Evolutionary conservation across 1,284 basidiomycete species (phyloP).

Genomic region (Microbotryum intermedium): DNA sequence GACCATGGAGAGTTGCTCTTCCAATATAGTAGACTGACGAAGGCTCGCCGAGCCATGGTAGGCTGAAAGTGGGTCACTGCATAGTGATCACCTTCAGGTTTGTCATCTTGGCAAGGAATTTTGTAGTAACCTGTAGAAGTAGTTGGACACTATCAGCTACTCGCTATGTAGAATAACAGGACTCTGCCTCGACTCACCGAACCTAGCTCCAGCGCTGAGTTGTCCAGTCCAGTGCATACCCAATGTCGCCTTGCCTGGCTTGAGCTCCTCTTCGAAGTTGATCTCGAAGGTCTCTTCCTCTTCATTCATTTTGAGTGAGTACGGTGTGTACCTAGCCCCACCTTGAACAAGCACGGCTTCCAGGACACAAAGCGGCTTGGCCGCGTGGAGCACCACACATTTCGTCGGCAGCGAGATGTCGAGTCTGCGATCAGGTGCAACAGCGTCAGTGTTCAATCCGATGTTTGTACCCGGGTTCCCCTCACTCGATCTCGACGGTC

Average conservation of each 20-base stretch:
- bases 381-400: conserved; percentile 51
- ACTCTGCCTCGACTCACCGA: conserved; percentile 41
- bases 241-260: conserved; percentile 48
- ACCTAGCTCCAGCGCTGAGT: conserved; percentile 56
- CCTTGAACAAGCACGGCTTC: conserved; percentile 57
- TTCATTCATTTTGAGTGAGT: neutral
- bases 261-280: conserved; percentile 52
- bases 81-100: conserved; percentile 50
- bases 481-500: conserved; percentile 60
- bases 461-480: neutral
- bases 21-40: conserved; percentile 21
- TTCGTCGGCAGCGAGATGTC: conserved; percentile 58
- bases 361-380: conserved; percentile 57
- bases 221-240: conserved; percentile 47
- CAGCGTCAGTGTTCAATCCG: neutral
- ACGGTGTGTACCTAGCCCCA: conserved; percentile 31
- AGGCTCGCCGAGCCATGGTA: conserved; percentile 49
- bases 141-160: neutral
- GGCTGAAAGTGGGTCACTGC: conserved; percentile 52
- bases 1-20: neutral
- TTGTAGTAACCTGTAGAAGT: conserved; percentile 33
- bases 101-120: conserved; percentile 47
- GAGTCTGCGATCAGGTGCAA: conserved; percentile 46
- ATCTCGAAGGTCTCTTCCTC: conserved; percentile 50
- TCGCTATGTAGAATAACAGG: neutral